These are phyloP conservation scores for Pseudogymnoascus sp. DNA, from an alignment of 2,329 filamentous ascomycete species.

Conservation along the genomic window DNA sequence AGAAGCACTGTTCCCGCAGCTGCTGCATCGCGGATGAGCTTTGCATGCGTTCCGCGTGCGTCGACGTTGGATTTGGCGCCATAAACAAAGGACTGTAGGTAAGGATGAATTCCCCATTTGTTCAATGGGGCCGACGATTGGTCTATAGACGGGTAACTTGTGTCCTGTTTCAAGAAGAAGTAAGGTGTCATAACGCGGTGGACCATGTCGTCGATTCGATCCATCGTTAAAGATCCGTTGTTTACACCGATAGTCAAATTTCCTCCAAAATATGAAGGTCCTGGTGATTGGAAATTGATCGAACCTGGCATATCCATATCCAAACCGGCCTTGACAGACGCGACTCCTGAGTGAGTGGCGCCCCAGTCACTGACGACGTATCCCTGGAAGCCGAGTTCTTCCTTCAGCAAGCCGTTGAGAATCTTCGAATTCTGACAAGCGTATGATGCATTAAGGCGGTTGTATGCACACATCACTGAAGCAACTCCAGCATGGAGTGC, in stretches of 20 bases:
- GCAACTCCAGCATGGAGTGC: constrained; percentile 59
- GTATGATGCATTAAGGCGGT: constrained; percentile 40
- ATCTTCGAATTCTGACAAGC: constrained; percentile 41
- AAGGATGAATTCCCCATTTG: background rate
- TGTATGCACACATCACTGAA: constrained; percentile 52
- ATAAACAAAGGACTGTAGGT: background rate
- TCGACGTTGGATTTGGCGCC: constrained; percentile 34
- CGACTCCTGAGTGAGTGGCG: constrained; percentile 34
- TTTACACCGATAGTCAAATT: constrained; percentile 34
- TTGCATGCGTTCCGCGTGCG: constrained; percentile 45
- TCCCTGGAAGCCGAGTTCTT: constrained; percentile 41
- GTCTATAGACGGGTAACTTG: constrained; percentile 32
- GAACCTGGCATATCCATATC: constrained; percentile 45
- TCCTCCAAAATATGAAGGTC: constrained; percentile 10
- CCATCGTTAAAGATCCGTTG: constrained; percentile 36
- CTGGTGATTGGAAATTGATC: constrained; percentile 31
- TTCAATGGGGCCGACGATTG: constrained; percentile 34
- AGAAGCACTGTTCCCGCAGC: constrained; percentile 54
- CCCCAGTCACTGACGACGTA: constrained; percentile 38
- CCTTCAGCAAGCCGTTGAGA: constrained; percentile 41
- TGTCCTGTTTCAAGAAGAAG: constrained; percentile 41
- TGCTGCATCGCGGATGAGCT: constrained; percentile 47
- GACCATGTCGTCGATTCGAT: constrained; percentile 39
- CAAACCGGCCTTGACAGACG: constrained; percentile 36
- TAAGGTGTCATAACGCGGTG: constrained; percentile 51